phyloP scores from a whole-genome alignment of 129 eudicot species.

The Silybum marianum region DNA sequence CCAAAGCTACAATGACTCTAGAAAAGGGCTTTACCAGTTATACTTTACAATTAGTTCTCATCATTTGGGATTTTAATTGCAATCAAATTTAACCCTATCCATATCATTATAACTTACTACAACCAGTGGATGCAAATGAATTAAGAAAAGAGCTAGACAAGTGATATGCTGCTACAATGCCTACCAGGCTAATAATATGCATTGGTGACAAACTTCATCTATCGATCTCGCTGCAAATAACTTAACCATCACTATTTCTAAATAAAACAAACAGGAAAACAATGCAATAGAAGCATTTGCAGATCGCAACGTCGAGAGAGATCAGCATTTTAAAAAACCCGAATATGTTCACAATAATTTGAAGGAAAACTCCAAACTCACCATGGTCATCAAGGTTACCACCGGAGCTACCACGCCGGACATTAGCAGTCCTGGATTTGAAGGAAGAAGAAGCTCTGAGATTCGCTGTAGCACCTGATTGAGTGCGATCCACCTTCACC shows the following conservation, averaged over 20 bases:
- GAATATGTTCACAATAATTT: not conserved
- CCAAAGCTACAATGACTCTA: not conserved
- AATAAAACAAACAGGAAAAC: not conserved
- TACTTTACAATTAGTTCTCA: not conserved
- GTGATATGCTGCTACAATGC: not conserved
- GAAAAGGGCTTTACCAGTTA: not conserved
- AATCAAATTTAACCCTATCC: not conserved
- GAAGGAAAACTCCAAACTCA: slow-evolving; percentile 36
- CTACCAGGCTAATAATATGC: not conserved
- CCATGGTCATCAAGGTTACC: slow-evolving; percentile 15
- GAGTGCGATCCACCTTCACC: slow-evolving; percentile 38
- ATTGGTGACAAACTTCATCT: not conserved
- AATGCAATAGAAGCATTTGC: not conserved
- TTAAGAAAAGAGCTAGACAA: not conserved
- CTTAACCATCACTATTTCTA: not conserved
- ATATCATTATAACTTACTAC: not conserved
- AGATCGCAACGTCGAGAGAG: slow-evolving; percentile 2
- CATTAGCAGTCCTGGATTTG: slow-evolving; percentile 44
- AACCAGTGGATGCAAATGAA: not conserved
- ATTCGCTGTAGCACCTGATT: slow-evolving; percentile 9
- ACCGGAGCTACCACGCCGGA: slow-evolving; percentile 60
- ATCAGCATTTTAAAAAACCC: not conserved
- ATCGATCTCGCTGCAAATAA: not conserved
- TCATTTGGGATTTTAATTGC: not conserved
- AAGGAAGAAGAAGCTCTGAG: slow-evolving; percentile 58